These are phyloP conservation scores for Saksenaea vasiformis DNA, from an alignment of 371 early-diverging fungal genomes.

Conservation along the genomic window DNA sequence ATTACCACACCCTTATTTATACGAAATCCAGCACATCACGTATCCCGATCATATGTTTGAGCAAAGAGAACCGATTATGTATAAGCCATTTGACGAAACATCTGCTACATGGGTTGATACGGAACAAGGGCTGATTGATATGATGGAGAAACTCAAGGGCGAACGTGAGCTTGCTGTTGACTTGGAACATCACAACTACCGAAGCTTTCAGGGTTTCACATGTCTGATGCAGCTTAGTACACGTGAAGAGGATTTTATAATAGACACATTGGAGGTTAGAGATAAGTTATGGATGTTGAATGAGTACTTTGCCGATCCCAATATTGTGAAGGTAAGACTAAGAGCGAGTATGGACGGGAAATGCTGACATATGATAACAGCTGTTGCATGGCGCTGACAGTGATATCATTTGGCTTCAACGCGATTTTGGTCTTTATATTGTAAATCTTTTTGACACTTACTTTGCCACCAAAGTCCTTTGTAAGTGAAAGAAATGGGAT, in stretches of 20 bases:
- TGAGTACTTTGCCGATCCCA: conserved; percentile 83
- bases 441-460: conserved; percentile 97
- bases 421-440: conserved; percentile 95
- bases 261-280: conserved; percentile 91
- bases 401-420: conserved; percentile 97
- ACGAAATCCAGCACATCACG: conserved; percentile 82
- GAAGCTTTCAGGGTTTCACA: conserved; percentile 92
- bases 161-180: conserved; percentile 88
- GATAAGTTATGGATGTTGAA: conserved; percentile 78
- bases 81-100: conserved; percentile 62
- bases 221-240: conserved; percentile 95
- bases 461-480: conserved; percentile 85
- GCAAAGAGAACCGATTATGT: conserved; percentile 56
- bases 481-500: conserved; percentile 21
- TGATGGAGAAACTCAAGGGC: conserved; percentile 64
- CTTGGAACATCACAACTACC: conserved; percentile 93
- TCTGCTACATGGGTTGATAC: conserved; percentile 74
- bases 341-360: neutral
- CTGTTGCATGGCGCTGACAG: conserved; percentile 94
- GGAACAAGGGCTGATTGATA: conserved; percentile 58
- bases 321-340: conserved; percentile 76
- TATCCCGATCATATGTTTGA: conserved; percentile 77
- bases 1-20: conserved; percentile 88
- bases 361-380: conserved; percentile 18
- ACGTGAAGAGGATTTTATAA: conserved; percentile 84